phyloP scores from a whole-genome alignment of 371 early-diverging fungal species.

The Phascolomyces articulosus region DNA sequence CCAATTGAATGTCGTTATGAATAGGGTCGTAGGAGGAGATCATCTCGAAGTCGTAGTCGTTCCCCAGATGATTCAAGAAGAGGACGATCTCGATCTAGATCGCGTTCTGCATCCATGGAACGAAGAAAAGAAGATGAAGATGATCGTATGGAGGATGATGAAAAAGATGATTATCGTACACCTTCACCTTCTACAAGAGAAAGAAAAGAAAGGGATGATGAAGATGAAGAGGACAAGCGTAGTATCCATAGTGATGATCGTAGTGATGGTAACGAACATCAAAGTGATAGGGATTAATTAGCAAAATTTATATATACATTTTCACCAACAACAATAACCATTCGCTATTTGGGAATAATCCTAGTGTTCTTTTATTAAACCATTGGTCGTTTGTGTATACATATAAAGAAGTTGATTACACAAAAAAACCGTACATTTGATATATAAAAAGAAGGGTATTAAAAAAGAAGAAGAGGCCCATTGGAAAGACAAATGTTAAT shows the following conservation, averaged over 20 bases:
- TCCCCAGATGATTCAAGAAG: not conserved
- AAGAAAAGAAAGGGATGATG: not conserved
- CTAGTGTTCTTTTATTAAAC: too few species aligned
- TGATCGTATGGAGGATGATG: not conserved
- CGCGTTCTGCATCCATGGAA: slow-evolving; percentile 9
- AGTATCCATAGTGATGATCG: not conserved
- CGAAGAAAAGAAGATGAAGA: not conserved
- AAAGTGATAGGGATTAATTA: too few species aligned
- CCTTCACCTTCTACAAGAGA: not conserved
- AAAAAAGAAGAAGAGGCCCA: too few species aligned
- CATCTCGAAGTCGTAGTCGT: slow-evolving; percentile 2
- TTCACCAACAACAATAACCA: too few species aligned
- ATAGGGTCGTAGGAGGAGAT: slow-evolving; percentile 7
- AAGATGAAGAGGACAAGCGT: not conserved
- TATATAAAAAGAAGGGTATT: too few species aligned
- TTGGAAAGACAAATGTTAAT: too few species aligned
- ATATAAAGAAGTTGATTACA: too few species aligned
- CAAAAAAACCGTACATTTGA: too few species aligned
- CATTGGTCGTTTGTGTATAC: too few species aligned
- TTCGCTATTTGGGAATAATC: too few species aligned
- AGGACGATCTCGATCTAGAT: slow-evolving; percentile 8
- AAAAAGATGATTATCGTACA: not conserved
- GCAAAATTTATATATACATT: too few species aligned
- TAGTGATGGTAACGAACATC: not conserved
- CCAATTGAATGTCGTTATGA: not conserved